Conservation (phyloP, 2,329 filamentous ascomycete species). For the Corinectria fuckeliana region DNA sequence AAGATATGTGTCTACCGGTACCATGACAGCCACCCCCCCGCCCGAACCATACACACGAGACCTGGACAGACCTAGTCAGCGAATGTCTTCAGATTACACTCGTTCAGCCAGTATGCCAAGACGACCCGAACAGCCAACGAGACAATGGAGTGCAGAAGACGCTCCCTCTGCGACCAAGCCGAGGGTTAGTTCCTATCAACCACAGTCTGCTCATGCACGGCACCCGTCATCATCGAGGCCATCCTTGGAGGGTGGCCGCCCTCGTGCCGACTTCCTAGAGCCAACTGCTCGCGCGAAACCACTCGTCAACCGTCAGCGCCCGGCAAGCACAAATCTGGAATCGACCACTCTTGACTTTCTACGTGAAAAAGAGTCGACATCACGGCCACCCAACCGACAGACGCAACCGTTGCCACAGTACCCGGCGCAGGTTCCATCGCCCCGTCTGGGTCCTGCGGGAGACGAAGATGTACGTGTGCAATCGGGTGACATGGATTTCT, state of each 20-base stretch:
- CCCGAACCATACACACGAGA: constrained; percentile 48
- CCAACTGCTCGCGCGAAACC: constrained; percentile 35
- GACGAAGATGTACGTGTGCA: constrained; percentile 32
- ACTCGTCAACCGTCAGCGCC: constrained; percentile 64
- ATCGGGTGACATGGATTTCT: constrained; percentile 81
- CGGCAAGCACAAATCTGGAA: constrained; percentile 82
- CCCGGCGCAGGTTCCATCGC: constrained; percentile 45
- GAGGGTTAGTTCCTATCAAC: constrained; percentile 36
- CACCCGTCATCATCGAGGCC: constrained; percentile 36
- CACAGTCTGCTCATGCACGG: constrained; percentile 35
- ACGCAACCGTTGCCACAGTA: constrained; percentile 28
- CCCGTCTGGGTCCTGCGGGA: constrained; percentile 46
- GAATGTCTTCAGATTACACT: constrained; percentile 31
- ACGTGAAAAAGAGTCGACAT: constrained; percentile 73
- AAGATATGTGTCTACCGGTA: constrained; percentile 67
- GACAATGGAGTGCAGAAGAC: constrained; percentile 28
- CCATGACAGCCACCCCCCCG: constrained; percentile 73
- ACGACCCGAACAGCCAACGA: constrained; percentile 29
- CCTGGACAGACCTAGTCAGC: constrained; percentile 24
- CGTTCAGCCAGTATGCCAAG: constrained; percentile 40
- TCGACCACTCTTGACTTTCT: constrained; percentile 79
- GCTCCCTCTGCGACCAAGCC: constrained; percentile 23
- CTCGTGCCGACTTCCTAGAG: constrained; percentile 37
- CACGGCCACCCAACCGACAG: constrained; percentile 45
- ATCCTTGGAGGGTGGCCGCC: constrained; percentile 37